phyloP scores from a whole-genome alignment of 257 asterid species.

The Solanum raphanifolium region DNA sequence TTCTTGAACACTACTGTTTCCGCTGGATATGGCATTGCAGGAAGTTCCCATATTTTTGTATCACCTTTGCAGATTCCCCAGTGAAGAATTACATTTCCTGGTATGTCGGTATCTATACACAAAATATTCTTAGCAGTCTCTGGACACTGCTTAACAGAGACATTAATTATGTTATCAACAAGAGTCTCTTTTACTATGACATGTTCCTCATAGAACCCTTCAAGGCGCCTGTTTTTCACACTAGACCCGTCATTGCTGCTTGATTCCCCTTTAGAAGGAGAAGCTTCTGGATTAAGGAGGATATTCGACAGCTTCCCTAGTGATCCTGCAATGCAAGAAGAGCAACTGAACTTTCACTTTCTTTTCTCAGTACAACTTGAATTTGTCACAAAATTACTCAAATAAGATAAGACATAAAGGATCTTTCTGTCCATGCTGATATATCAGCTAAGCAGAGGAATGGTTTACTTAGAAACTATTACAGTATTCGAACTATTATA shows the following conservation, averaged over 20 bases:
- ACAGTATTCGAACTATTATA: background rate
- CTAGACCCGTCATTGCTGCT: conserved; percentile 14
- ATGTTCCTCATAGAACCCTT: conserved; percentile 71
- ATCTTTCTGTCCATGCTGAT: background rate
- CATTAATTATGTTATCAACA: conserved; percentile 36
- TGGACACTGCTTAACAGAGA: conserved; percentile 46
- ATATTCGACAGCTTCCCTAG: conserved; percentile 52
- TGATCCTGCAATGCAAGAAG: conserved; percentile 37
- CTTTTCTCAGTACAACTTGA: background rate
- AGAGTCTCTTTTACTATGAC: conserved; percentile 48
- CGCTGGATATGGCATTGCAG: conserved; percentile 71
- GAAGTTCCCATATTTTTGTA: conserved; percentile 65
- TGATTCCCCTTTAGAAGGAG: conserved; percentile 26
- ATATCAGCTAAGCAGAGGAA: background rate
- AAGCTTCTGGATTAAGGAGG: conserved; percentile 41
- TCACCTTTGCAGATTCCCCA: conserved; percentile 84
- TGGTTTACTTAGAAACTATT: background rate
- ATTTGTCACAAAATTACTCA: background rate
- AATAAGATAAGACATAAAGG: background rate
- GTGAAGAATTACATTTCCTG: conserved; percentile 76
- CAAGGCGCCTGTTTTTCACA: conserved; percentile 29
- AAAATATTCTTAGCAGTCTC: conserved; percentile 43
- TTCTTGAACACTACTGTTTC: conserved; percentile 61
- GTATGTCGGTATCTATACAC: conserved; percentile 78
- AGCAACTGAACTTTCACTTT: background rate